These are phyloP conservation scores for Fistulina hepatica DNA, from an alignment of 1,284 basidiomycete genomes.

Conservation along the genomic window DNA sequence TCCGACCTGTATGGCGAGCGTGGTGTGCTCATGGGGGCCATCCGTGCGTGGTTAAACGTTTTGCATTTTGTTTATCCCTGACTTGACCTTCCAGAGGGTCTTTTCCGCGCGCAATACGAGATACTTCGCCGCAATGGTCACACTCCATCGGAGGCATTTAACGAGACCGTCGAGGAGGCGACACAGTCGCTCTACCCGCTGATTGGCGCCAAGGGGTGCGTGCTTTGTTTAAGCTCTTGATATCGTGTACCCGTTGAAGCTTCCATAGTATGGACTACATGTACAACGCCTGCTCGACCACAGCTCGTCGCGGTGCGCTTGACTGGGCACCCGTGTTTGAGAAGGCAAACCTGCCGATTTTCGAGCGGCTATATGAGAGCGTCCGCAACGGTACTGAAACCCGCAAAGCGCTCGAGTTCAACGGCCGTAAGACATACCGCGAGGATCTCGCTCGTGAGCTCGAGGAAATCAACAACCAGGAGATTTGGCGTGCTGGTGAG, in stretches of 20 bases:
- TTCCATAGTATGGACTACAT: constrained; percentile 92
- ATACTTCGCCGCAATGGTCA: constrained; percentile 98
- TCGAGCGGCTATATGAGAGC: constrained; percentile 91
- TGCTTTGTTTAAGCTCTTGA: constrained; percentile 8
- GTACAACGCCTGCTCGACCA: constrained; percentile 98
- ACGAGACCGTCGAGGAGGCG: constrained; percentile 99
- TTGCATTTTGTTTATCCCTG: constrained; percentile 3
- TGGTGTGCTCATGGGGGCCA: constrained; percentile 99
- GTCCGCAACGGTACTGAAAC: constrained; percentile 96
- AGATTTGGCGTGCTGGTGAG: constrained; percentile 95
- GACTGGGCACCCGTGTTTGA: constrained; percentile 99
- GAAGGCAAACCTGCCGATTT: constrained; percentile 86
- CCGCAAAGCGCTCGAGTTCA: constrained; percentile 94
- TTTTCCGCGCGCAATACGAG: constrained; percentile 99
- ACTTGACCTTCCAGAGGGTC: constrained; percentile 58
- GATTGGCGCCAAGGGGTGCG: constrained; percentile 86
- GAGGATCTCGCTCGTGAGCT: constrained; percentile 91
- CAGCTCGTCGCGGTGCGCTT: constrained; percentile 94
- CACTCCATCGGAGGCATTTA: constrained; percentile 97
- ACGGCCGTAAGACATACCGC: constrained; percentile 87
- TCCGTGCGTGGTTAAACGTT: constrained; percentile 48
- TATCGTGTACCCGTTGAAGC: constrained; percentile 6
- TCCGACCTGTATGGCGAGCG: constrained; percentile 99
- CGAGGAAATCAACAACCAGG: constrained; percentile 90
- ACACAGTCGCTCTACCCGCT: constrained; percentile 97